A percentile compares a stretch with the other conserved stretches of the same genome.
These are phyloP conservation scores for Boletus coccyginus DNA, from an alignment of 768 basidiomycete species.

Conservation along the genomic window DNA sequence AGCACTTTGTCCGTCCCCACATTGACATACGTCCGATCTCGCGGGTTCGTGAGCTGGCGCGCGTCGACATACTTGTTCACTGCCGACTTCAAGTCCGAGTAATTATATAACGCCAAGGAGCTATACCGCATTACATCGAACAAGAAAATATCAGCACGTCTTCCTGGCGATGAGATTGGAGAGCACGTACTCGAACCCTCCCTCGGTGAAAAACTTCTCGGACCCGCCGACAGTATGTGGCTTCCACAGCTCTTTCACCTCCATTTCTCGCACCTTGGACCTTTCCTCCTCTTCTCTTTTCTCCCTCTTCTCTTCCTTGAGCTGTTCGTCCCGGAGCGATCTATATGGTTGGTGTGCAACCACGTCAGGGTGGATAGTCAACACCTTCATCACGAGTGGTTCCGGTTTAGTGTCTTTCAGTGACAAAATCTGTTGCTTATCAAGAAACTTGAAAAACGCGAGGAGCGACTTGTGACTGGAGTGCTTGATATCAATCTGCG, in stretches of 20 bases:
- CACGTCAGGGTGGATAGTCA: constrained; percentile 55
- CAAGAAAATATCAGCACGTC: neutral
- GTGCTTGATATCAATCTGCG: constrained; percentile 67
- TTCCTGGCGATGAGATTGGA: neutral
- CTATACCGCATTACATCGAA: constrained; percentile 31
- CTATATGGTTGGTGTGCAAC: constrained; percentile 46
- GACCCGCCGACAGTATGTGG: constrained; percentile 52
- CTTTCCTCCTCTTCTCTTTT: constrained; percentile 50
- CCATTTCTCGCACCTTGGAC: constrained; percentile 47
- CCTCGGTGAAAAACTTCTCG: constrained; percentile 57
- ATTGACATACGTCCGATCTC: constrained; percentile 68
- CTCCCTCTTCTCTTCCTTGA: constrained; percentile 58
- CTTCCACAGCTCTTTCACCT: constrained; percentile 72
- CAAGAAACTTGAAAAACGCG: constrained; percentile 73
- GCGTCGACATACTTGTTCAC: constrained; percentile 62
- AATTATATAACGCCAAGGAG: constrained; percentile 50
- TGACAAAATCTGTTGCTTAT: constrained; percentile 71
- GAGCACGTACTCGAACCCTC: constrained; percentile 56
- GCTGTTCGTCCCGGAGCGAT: constrained; percentile 67
- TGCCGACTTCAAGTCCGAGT: constrained; percentile 51
- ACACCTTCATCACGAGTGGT: constrained; percentile 55
- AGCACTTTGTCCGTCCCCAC: constrained; percentile 49
- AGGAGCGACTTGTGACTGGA: constrained; percentile 80
- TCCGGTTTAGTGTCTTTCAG: constrained; percentile 60
- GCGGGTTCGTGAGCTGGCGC: constrained; percentile 60